Conservation (phyloP, 1,284 basidiomycete species). For the Prillingera fragicola region DNA sequence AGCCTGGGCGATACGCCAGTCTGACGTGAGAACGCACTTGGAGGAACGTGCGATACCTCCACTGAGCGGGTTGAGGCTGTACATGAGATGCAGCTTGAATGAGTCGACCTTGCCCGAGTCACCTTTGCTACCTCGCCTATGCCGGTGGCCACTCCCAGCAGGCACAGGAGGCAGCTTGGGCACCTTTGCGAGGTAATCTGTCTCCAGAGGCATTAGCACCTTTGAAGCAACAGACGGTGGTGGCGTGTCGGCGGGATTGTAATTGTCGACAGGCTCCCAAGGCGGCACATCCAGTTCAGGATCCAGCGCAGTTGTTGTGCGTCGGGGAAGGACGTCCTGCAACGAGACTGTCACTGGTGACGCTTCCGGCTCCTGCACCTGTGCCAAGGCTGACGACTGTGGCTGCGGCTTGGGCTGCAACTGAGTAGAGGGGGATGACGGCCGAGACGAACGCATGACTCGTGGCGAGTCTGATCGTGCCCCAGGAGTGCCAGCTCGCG, state of each 20-base stretch:
- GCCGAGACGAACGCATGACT: slow-evolving; percentile 2
- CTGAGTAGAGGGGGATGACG: slow-evolving; percentile 1
- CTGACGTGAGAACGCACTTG: slow-evolving; percentile 40
- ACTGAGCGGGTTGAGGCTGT: slow-evolving; percentile 35
- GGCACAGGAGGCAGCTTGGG: slow-evolving; percentile 35
- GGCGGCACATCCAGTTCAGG: slow-evolving; percentile 20
- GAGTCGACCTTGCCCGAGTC: slow-evolving; percentile 29
- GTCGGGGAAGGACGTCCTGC: slow-evolving; percentile 11
- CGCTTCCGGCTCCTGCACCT: no score
- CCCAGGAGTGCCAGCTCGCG: slow-evolving; percentile 2
- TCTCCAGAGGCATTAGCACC: slow-evolving; percentile 36
- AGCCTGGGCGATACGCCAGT: slow-evolving; percentile 57
- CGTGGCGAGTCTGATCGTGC: slow-evolving; percentile 11
- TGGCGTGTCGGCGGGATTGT: slow-evolving; percentile 25
- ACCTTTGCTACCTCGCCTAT: slow-evolving; percentile 23
- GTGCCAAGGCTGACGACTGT: no score
- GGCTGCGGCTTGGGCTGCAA: background rate
- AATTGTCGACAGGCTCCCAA: slow-evolving; percentile 39
- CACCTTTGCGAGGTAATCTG: slow-evolving; percentile 30
- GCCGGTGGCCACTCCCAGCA: slow-evolving; percentile 12
- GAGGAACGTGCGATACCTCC: slow-evolving; percentile 29
- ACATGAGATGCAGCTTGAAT: slow-evolving; percentile 30
- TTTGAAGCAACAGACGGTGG: slow-evolving; percentile 14
- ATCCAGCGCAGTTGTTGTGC: slow-evolving; percentile 3
- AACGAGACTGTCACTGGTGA: slow-evolving; percentile 5